These are phyloP conservation scores for Pyrenochaeta sp. DNA, from an alignment of 2,329 filamentous ascomycete species.

Conservation along the genomic window DNA sequence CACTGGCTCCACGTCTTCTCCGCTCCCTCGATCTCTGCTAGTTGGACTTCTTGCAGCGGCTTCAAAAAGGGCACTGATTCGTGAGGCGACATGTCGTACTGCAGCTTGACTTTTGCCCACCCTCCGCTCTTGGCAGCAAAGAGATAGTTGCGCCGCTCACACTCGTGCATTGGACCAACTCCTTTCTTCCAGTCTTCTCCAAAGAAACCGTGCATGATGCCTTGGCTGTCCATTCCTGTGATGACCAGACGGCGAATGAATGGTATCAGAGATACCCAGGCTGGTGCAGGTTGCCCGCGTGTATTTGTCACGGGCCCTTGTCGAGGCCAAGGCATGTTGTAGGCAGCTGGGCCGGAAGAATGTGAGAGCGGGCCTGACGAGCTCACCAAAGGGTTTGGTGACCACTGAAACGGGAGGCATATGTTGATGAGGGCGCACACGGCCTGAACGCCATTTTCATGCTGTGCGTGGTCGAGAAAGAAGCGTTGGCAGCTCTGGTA, in stretches of 20 bases:
- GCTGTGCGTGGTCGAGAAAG: constrained; percentile 90
- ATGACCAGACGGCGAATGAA: constrained; percentile 90
- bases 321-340: constrained; percentile 52
- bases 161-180: constrained; percentile 82
- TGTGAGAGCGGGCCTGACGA: constrained; percentile 43
- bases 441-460: constrained; percentile 82
- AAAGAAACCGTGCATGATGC: constrained; percentile 93
- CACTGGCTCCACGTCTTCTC: constrained; percentile 92
- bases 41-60: constrained; percentile 77
- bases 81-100: constrained; percentile 85
- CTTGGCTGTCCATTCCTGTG: constrained; percentile 86
- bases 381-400: constrained; percentile 56
- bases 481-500: constrained; percentile 90
- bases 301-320: constrained; percentile 48
- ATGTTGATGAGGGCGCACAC: constrained; percentile 93
- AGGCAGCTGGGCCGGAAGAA: constrained; percentile 40
- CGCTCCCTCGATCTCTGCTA: constrained; percentile 81
- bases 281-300: constrained; percentile 46
- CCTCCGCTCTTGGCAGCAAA: constrained; percentile 93
- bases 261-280: constrained; percentile 76
- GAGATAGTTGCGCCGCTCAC: constrained; percentile 90
- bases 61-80: constrained; percentile 88
- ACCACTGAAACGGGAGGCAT: constrained; percentile 82
- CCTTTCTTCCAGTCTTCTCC: constrained; percentile 90
- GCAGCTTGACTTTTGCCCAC: constrained; percentile 87